Evolutionary conservation across 2,329 filamentous ascomycete genomes (phyloP).

Genomic region (Microsporum audouinii): DNA sequence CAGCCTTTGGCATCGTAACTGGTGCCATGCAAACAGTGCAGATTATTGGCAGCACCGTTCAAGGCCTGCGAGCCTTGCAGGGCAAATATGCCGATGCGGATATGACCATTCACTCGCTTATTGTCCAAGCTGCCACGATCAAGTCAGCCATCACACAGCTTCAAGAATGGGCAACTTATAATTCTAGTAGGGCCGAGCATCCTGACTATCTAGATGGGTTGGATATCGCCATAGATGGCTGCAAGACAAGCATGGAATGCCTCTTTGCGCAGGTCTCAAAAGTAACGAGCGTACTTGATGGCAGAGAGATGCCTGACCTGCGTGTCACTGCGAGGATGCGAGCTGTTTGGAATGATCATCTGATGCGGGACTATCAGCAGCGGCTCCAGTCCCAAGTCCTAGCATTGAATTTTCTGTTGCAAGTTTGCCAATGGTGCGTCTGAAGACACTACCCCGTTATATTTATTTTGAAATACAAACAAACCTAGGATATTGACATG

Average conservation of each 20-base stretch:
- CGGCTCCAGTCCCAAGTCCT: conserved; percentile 27
- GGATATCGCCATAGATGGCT: conserved; percentile 27
- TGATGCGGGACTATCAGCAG: conserved; percentile 27
- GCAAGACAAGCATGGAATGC: conserved; percentile 27
- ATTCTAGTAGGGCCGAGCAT: conserved; percentile 18
- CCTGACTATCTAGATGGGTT: conserved; percentile 22
- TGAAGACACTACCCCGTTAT: background rate
- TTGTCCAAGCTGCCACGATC: conserved; percentile 28
- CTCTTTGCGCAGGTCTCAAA: conserved; percentile 26
- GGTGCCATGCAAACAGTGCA: conserved; percentile 26
- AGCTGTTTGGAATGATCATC: conserved; percentile 29
- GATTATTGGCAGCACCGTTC: conserved; percentile 25
- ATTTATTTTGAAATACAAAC: background rate
- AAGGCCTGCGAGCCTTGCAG: conserved; percentile 23
- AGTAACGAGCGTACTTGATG: conserved; percentile 16
- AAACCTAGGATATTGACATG: background rate
- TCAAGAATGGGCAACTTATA: conserved; percentile 25
- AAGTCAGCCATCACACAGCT: conserved; percentile 27
- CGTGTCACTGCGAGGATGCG: conserved; percentile 21
- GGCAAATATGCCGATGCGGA: conserved; percentile 29
- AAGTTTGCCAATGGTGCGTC: conserved; percentile 30
- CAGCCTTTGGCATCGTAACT: conserved; percentile 25
- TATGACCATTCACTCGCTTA: conserved; percentile 28
- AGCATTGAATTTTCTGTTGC: conserved; percentile 29
- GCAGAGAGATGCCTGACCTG: conserved; percentile 14